Evolutionary conservation across 805 yeast genomes (phyloP), one percentile per base, ranked within the genome.

Genomic region (Yamadazyma laniorum): DNA sequence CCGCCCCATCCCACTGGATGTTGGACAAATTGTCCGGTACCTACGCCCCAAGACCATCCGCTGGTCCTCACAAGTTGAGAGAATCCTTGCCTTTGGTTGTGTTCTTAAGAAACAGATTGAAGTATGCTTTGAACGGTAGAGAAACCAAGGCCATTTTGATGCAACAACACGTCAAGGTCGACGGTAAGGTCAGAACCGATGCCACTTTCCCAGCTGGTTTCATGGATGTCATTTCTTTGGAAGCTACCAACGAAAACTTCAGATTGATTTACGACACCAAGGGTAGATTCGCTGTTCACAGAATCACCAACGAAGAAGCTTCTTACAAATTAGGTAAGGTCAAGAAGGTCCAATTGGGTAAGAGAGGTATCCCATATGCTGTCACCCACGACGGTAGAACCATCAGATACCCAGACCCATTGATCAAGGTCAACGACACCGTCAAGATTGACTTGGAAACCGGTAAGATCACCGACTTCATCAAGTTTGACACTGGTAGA

Each of bases 1-100:
- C 98, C 74, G 99, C 99, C 74, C 99, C 99, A 82, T 85, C 90
- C 80, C 99, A 93, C 85, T 93, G 99, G 99, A 86, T 93, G 95
- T 87, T 93, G 80, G 99, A 95, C 95, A 93, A 93, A 80, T 81
- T 93, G 79, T 86, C 97, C 70, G 99, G 99, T 72, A 80, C 87
- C 67, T 93, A 93, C 74, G 99, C 99, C 54, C 99, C 99, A 79
- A 89, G 98, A 80, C 96, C 98, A 69, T 89, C 97, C 53, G 84
- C 95, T 61, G 99, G 99, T 80, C 99, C 99, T 72, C 99, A 91
- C 82, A 93, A 91, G 78, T 82, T 90, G 72, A 84, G 97, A 75
- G 98, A 90, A 79, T 90, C 96, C 50, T 84, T 90, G 67, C 98
- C 98, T 70, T 83, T 90, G 75, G 80, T 91, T 66, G 91, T 90